These are phyloP conservation scores for Pittosporum tobira DNA, from an alignment of 129 eudicot species.

Conservation along the genomic window DNA sequence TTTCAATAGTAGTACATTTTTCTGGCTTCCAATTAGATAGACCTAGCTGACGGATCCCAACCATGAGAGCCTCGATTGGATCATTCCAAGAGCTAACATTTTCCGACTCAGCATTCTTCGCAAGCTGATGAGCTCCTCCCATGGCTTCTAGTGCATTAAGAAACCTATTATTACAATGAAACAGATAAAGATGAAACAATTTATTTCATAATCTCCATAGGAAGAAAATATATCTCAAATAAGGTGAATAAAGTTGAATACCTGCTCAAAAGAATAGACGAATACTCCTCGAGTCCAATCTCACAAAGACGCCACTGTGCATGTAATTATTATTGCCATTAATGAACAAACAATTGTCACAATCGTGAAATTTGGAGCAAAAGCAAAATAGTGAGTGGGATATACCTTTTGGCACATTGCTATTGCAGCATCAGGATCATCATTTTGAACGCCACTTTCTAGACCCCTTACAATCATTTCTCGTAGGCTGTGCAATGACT, in stretches of 20 bases:
- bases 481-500: conserved; percentile 51
- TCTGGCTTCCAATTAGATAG: conserved; percentile 79
- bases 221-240: neutral
- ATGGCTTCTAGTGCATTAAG: conserved; percentile 75
- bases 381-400: neutral
- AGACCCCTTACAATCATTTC: conserved; percentile 70
- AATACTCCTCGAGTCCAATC: conserved; percentile 95
- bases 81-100: conserved; percentile 56
- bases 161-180: conserved; percentile 53
- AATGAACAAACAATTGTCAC: conserved; percentile 14
- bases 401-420: conserved; percentile 99
- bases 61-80: conserved; percentile 57
- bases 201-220: neutral
- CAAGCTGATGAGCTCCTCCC: conserved; percentile 79
- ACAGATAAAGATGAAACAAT: neutral
- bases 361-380: neutral
- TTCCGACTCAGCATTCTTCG: conserved; percentile 38
- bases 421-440: conserved; percentile 88
- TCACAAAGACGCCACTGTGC: conserved; percentile 98
- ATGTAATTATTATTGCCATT: conserved; percentile 8
- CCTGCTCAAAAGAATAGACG: conserved; percentile 96
- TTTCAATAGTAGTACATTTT: conserved; percentile 71
- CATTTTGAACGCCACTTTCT: conserved; percentile 91
- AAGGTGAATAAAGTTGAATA: conserved; percentile 15
- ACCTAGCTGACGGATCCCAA: conserved; percentile 76